Conservation (phyloP, 805 yeast genomes). For the Barnettozyma populi region DNA sequence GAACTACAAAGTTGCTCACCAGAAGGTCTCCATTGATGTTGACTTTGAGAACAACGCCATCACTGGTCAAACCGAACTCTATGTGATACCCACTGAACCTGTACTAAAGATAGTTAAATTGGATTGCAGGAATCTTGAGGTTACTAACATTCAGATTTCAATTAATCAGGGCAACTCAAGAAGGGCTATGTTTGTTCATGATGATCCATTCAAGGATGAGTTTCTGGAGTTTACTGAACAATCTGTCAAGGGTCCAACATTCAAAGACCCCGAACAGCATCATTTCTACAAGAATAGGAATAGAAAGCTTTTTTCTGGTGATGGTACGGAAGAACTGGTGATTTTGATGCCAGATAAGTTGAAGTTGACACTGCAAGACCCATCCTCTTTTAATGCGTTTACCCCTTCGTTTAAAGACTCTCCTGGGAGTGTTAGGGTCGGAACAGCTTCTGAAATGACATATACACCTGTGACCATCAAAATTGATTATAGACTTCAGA, state of each 20-base stretch:
- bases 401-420: conserved; percentile 37
- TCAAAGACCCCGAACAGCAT: conserved; percentile 42
- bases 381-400: conserved; percentile 28
- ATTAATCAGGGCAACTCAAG: conserved; percentile 47
- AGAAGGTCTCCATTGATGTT: conserved; percentile 72
- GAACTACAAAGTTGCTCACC: conserved; percentile 74
- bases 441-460: conserved; percentile 34
- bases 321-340: conserved; percentile 58
- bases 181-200: conserved; percentile 47
- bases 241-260: conserved; percentile 9
- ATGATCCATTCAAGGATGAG: conserved; percentile 42
- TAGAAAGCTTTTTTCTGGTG: conserved; percentile 46
- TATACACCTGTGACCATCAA: conserved; percentile 72
- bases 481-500: conserved; percentile 58
- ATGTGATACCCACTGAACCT: conserved; percentile 66
- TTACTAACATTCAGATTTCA: conserved; percentile 60
- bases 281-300: conserved; percentile 51
- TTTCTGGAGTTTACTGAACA: conserved; percentile 31
- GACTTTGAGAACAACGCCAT: conserved; percentile 59
- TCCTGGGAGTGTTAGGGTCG: conserved; percentile 29
- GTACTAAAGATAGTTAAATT: conserved; percentile 53
- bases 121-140: conserved; percentile 74
- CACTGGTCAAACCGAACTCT: conserved; percentile 75
- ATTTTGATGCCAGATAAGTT: conserved; percentile 62
- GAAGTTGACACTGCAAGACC: conserved; percentile 53